These are phyloP conservation scores for Pleurotus djamor DNA, from an alignment of 768 basidiomycete species.

Conservation along the genomic window DNA sequence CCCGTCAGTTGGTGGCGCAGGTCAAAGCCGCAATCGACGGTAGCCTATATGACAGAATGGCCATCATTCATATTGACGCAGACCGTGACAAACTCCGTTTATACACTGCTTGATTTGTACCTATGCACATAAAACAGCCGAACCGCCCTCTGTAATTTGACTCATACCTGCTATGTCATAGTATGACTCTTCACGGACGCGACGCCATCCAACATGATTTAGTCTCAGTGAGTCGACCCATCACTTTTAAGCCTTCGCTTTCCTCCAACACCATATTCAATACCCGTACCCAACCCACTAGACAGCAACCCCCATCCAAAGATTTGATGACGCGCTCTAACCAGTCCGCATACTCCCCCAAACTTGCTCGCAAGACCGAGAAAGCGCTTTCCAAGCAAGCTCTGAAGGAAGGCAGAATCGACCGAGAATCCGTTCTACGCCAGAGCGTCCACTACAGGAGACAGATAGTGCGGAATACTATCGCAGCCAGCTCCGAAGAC, in stretches of 20 bases:
- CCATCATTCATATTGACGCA: neutral
- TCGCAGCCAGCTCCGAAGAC: neutral
- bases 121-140: too few species aligned
- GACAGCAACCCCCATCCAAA: neutral
- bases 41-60: constrained; percentile 10
- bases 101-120: too few species aligned
- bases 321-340: constrained; percentile 10
- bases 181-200: too few species aligned
- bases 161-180: neutral
- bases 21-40: constrained; percentile 52
- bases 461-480: neutral
- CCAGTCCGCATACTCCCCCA: constrained; percentile 10
- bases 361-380: constrained; percentile 1
- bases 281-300: too few species aligned
- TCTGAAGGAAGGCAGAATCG: constrained; percentile 1
- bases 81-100: too few species aligned
- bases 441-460: constrained; percentile 1
- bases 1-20: constrained; percentile 29
- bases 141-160: neutral
- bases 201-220: too few species aligned
- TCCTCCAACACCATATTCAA: too few species aligned
- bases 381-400: constrained; percentile 5
- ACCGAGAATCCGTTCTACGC: neutral
- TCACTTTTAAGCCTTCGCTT: too few species aligned
- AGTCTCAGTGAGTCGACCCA: too few species aligned